Percentiles rank a stretch among this genome's conserved stretches.
These are phyloP conservation scores for Pyricularia sp. DNA, from an alignment of 2,329 filamentous ascomycete genomes.

Conservation along the genomic window DNA sequence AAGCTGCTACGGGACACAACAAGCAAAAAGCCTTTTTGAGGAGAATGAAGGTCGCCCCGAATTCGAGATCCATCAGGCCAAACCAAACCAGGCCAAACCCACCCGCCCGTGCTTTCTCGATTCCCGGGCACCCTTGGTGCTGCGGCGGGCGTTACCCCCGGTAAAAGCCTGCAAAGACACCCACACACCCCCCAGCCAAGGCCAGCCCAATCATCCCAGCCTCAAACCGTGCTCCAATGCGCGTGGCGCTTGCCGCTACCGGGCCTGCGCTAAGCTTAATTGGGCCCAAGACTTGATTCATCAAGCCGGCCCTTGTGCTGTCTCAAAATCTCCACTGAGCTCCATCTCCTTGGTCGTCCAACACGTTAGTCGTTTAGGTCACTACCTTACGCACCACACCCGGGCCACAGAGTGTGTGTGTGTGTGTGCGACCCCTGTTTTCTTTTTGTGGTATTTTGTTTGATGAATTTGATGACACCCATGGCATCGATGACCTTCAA, in stretches of 20 bases:
- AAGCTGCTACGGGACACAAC: not conserved
- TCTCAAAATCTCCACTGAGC: not conserved
- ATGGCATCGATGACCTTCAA: not conserved
- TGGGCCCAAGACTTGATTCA: not conserved
- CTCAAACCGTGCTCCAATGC: conserved; percentile 3
- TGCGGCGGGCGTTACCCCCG: not conserved
- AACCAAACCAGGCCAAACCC: not conserved
- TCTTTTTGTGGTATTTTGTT: not conserved
- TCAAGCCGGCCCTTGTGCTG: not conserved
- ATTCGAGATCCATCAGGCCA: conserved; percentile 1
- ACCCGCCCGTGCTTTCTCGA: not conserved
- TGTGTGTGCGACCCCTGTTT: not conserved
- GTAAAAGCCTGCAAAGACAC: not conserved
- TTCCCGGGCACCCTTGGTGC: not conserved
- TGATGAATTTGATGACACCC: not conserved
- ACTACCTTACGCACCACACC: not conserved
- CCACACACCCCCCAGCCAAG: not conserved
- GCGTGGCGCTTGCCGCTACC: conserved; percentile 1
- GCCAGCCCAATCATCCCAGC: not conserved
- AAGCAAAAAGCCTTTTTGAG: not conserved
- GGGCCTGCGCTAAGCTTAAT: not conserved
- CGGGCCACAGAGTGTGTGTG: not conserved
- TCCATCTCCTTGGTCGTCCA: not conserved
- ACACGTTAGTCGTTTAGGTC: not conserved
- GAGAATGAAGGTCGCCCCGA: not conserved